Percentiles rank a stretch among this genome's conserved stretches.
These are phyloP conservation scores for Kodamaea lidongshanica DNA, from an alignment of 805 yeast genomes.

Conservation along the genomic window DNA sequence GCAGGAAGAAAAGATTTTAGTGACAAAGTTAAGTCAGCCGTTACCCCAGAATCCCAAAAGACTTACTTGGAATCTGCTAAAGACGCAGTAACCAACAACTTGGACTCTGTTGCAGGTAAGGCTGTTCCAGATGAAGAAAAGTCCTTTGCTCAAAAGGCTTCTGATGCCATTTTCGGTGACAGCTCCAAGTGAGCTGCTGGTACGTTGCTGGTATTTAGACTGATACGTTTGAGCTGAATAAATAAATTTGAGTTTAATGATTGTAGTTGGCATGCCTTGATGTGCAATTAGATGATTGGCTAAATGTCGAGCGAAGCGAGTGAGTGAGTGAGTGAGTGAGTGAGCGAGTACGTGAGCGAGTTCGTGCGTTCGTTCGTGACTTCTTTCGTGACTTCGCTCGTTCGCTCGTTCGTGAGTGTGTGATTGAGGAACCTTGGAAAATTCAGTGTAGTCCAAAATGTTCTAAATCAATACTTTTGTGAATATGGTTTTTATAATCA, in stretches of 20 bases:
- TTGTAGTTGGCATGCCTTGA: too few relatives aligned
- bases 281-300: too few relatives aligned
- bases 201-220: not conserved
- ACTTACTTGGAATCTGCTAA: slow-evolving; percentile 29
- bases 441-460: too few relatives aligned
- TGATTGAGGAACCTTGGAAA: too few relatives aligned
- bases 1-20: slow-evolving; percentile 37
- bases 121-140: slow-evolving; percentile 30
- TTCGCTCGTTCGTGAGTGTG: too few relatives aligned
- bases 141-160: slow-evolving; percentile 37
- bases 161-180: slow-evolving; percentile 41
- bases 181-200: slow-evolving; percentile 19
- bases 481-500: too few relatives aligned
- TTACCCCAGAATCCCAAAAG: slow-evolving; percentile 40
- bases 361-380: too few relatives aligned
- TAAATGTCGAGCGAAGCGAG: too few relatives aligned
- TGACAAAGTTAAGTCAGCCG: slow-evolving; percentile 32
- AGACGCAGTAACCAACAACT: slow-evolving; percentile 32
- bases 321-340: too few relatives aligned
- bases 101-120: slow-evolving; percentile 35
- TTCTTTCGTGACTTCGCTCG: too few relatives aligned
- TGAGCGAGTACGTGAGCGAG: too few relatives aligned
- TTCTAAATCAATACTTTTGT: too few relatives aligned
- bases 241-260: not conserved
- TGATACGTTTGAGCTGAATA: not conserved